These are phyloP conservation scores for Bocquillonia castaneifolia DNA, from an alignment of 441 rosid genomes.

Conservation along the genomic window DNA sequence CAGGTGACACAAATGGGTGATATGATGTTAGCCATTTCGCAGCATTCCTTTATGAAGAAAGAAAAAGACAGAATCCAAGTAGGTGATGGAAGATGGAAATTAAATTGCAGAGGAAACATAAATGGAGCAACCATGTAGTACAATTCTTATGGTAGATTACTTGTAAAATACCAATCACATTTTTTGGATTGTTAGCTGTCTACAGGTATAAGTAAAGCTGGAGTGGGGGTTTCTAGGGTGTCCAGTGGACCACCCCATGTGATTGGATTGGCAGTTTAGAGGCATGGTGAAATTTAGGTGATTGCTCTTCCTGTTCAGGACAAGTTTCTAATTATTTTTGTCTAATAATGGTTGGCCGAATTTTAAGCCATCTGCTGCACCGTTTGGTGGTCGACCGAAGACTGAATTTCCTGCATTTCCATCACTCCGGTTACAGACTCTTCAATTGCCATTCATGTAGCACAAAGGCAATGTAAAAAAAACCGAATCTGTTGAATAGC, in stretches of 20 bases:
- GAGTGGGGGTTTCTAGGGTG: background rate
- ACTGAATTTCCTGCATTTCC: too few relatives aligned
- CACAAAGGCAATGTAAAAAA: too few relatives aligned
- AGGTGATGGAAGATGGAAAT: slow-evolving; percentile 7
- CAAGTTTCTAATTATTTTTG: background rate
- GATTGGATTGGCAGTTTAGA: slow-evolving; percentile 2
- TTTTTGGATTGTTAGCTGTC: slow-evolving; percentile 4
- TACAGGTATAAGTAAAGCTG: background rate
- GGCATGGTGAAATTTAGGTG: background rate
- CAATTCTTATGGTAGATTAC: background rate
- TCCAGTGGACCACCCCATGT: slow-evolving; percentile 14
- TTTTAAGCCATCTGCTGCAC: background rate
- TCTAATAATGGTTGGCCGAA: background rate
- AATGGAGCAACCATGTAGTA: slow-evolving; percentile 16
- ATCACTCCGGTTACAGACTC: background rate
- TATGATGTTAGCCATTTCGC: background rate
- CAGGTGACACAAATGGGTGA: background rate
- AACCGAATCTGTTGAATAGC: too few relatives aligned
- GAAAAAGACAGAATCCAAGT: background rate
- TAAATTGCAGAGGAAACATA: background rate
- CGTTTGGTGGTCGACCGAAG: background rate
- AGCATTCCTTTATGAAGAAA: background rate
- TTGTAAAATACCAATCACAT: background rate
- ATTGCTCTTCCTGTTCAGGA: background rate
- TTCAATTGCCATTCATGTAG: background rate